Evolutionary conservation across 257 asterid species (phyloP).

Genomic region (Catharanthus roseus): DNA sequence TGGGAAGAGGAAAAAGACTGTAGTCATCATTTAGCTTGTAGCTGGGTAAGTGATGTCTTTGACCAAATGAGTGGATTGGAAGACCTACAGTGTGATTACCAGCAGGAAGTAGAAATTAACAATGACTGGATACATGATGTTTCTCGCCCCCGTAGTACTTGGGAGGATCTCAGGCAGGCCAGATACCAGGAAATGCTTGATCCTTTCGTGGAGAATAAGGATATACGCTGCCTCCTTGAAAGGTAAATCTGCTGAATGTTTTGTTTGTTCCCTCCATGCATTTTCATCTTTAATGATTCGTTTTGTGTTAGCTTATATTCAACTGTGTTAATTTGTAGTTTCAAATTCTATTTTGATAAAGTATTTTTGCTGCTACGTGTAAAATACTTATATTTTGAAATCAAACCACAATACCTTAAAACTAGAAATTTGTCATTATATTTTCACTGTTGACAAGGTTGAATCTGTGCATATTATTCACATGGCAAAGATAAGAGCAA

Average conservation of each 20-base stretch:
- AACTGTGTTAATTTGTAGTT: too few relatives aligned
- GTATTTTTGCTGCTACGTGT: not conserved
- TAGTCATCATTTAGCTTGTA: conserved; percentile 26
- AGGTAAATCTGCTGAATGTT: conserved; percentile 37
- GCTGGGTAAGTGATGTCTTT: conserved; percentile 48
- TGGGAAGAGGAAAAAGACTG: conserved; percentile 23
- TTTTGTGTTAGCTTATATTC: too few relatives aligned
- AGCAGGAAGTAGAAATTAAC: conserved; percentile 26
- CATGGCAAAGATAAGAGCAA: not conserved
- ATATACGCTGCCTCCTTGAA: conserved; percentile 60
- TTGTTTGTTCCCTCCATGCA: not conserved
- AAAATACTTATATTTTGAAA: not conserved
- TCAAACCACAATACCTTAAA: too few relatives aligned
- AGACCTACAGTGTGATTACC: conserved; percentile 38
- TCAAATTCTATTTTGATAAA: too few relatives aligned
- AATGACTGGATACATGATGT: conserved; percentile 71
- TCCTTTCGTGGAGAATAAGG: conserved; percentile 64
- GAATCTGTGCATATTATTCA: not conserved
- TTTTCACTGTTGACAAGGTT: too few relatives aligned
- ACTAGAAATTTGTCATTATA: not conserved
- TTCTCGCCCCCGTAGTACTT: conserved; percentile 82
- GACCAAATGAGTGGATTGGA: conserved; percentile 48
- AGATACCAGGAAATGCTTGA: conserved; percentile 94
- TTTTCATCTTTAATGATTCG: not conserved
- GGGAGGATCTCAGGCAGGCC: conserved; percentile 86